Base-by-base conservation (phyloP, 2,329 filamentous ascomycete genomes). In the Pseudopithomyces maydicus region DNA sequence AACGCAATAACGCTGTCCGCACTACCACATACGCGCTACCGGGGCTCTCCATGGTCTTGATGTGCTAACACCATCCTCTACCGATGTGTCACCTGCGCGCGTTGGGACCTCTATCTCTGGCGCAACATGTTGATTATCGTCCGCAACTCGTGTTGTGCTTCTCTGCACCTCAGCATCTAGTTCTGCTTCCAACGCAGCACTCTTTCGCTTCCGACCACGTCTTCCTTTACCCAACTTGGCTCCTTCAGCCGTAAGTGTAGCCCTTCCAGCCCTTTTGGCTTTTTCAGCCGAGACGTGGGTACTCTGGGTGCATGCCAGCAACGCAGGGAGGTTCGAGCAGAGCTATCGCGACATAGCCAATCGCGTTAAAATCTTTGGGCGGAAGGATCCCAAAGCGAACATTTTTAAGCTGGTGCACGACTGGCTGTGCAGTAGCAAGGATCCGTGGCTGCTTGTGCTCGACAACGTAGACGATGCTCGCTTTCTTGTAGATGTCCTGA, bases 241-340 rank as follows among this genome's bases (percentile, higher is more conserved):
- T 35, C 14, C 32, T 35, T 35, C 32, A 14, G 32, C 14, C 32
- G 32, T 35, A 7, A 14, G 32, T 14, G 32, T 35, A 35, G 32
- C 32, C 32, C 14, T 35, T 7, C 7, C 32, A 35, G 32, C 32
- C 14, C 32, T 35, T 35, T 35, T 35, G 14, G 32, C 32, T 14
- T 35, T 14, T 35, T 35, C 14, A 7, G 32, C 32, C 10, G 39
- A 56, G 14, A 61, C 55, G 19, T 61, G 55, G 55, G 55, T 63
- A 33, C 59, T 63, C 55, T 63, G 52, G 58, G 57, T 54, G 15
- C 51, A 59, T 38, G 54, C 59, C 8, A 60, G 63, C 54, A 63
- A 56, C 35, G 19, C 52, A 19, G 56, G 60, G 2, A 58, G 63
- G 32, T 52, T 66, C 38, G 57, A 66, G 32, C 43, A 63, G 38